A percentile compares a stretch with the other conserved stretches of the same genome.
Conservation (phyloP, 192 early-diverging fungal species). For the Backusella psychrophila region DNA sequence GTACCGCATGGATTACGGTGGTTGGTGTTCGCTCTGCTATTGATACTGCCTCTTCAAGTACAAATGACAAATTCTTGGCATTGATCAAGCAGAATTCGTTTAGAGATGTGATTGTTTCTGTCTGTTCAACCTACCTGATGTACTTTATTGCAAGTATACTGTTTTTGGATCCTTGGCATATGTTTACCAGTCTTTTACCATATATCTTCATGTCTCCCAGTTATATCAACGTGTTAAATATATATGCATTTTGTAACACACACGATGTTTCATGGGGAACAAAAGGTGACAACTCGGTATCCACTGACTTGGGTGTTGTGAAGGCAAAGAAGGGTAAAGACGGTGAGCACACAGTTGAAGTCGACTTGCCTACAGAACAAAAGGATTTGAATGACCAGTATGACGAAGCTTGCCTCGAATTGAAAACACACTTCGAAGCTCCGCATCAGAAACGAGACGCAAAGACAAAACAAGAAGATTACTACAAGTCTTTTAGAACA, state of each 20-base stretch:
- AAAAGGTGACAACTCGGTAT: slow-evolving; percentile 67
- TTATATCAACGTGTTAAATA: slow-evolving; percentile 77
- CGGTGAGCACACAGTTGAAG: slow-evolving; percentile 48
- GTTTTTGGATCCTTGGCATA: slow-evolving; percentile 77
- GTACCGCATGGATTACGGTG: slow-evolving; percentile 33
- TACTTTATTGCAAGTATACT: slow-evolving; percentile 63
- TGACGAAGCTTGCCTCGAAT: slow-evolving; percentile 67
- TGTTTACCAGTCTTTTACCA: slow-evolving; percentile 69
- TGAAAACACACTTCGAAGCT: slow-evolving; percentile 45
- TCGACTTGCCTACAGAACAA: slow-evolving; percentile 57
- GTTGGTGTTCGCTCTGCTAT: slow-evolving; percentile 20
- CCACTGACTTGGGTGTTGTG: slow-evolving; percentile 49
- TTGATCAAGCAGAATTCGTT: slow-evolving; percentile 45
- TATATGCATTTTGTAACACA: slow-evolving; percentile 84
- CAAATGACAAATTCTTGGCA: slow-evolving; percentile 28
- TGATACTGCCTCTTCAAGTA: slow-evolving; percentile 7
- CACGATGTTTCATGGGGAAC: slow-evolving; percentile 89
- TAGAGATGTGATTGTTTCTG: slow-evolving; percentile 51
- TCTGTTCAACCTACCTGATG: slow-evolving; percentile 66
- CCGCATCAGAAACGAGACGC: slow-evolving; percentile 58
- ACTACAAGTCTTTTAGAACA: slow-evolving; percentile 80
- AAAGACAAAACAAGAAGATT: slow-evolving; percentile 47
- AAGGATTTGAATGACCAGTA: slow-evolving; percentile 84
- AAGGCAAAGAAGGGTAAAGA: slow-evolving; percentile 46
- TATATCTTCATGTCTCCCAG: slow-evolving; percentile 75